Evolutionary conservation across 2,329 filamentous ascomycete genomes (phyloP).

Genomic region (Sporothrix brasiliensis): DNA sequence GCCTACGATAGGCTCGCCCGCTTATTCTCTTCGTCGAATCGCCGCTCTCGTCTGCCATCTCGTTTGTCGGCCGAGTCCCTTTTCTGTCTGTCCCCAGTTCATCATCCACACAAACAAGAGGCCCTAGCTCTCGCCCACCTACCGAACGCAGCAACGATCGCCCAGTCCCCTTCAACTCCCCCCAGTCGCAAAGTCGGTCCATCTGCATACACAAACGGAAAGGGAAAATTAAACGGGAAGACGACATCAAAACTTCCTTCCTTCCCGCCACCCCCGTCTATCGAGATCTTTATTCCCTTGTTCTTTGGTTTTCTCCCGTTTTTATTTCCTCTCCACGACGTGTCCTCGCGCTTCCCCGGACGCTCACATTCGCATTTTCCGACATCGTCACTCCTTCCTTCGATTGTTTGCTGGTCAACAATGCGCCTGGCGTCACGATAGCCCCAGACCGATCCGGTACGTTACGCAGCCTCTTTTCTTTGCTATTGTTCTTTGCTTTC

Average conservation of each 20-base stretch:
- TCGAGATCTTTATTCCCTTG: conserved; percentile 17
- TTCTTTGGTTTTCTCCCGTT: no score
- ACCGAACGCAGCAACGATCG: conserved; percentile 34
- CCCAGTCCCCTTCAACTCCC: conserved; percentile 26
- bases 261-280: conserved; percentile 26
- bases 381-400: not conserved
- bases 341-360: not conserved
- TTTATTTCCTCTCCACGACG: conserved; percentile 10
- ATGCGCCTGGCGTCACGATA: conserved; percentile 20
- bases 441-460: conserved; percentile 18
- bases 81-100: not conserved
- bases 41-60: not conserved
- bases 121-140: conserved; percentile 24
- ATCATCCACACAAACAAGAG: conserved; percentile 22
- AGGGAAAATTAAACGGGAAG: conserved; percentile 5
- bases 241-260: conserved; percentile 21
- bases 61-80: conserved; percentile 17
- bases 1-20: conserved; percentile 10
- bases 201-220: not conserved
- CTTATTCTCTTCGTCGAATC: conserved; percentile 12
- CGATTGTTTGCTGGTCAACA: conserved; percentile 16
- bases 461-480: not conserved
- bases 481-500: not conserved
- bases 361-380: conserved; percentile 1
- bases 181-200: not conserved